Evolutionary conservation across 75 land plant species (phyloP).

Genomic region (Sequoia sempervirens): DNA sequence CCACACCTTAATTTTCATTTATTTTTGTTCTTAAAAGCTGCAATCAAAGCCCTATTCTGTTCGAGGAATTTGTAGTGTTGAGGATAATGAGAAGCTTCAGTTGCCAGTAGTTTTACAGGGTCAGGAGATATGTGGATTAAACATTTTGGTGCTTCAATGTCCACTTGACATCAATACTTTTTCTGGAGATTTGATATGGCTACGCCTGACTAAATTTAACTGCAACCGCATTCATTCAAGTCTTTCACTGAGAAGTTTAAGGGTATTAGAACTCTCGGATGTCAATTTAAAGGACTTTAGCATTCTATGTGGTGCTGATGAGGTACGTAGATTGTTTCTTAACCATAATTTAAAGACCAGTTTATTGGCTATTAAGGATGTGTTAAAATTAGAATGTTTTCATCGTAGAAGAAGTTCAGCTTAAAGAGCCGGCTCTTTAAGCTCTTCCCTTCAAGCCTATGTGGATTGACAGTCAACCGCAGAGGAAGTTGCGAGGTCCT

Average conservation of each 20-base stretch:
- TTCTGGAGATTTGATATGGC: not conserved
- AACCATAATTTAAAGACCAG: no score
- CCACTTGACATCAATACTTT: no score
- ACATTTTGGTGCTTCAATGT: not conserved
- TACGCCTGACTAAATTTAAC: not conserved
- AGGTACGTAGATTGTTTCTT: no score
- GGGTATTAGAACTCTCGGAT: not conserved
- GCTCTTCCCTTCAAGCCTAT: no score
- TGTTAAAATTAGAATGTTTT: no score
- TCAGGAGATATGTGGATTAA: not conserved
- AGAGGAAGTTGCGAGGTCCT: no score
- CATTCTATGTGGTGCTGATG: no score
- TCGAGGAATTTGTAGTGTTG: not conserved
- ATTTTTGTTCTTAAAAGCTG: not conserved
- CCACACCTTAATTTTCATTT: not conserved
- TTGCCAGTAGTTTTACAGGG: not conserved
- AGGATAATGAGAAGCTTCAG: not conserved
- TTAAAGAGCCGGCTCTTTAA: no score
- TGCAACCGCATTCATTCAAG: not conserved
- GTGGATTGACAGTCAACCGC: no score
- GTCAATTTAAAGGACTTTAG: no score
- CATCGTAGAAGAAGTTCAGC: no score
- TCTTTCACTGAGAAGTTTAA: not conserved
- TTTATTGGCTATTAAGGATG: no score
- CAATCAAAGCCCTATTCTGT: not conserved